Evolutionary conservation across 192 early-diverging fungal genomes (phyloP).

Genomic region (Jimgerdemannia lactiflua): DNA sequence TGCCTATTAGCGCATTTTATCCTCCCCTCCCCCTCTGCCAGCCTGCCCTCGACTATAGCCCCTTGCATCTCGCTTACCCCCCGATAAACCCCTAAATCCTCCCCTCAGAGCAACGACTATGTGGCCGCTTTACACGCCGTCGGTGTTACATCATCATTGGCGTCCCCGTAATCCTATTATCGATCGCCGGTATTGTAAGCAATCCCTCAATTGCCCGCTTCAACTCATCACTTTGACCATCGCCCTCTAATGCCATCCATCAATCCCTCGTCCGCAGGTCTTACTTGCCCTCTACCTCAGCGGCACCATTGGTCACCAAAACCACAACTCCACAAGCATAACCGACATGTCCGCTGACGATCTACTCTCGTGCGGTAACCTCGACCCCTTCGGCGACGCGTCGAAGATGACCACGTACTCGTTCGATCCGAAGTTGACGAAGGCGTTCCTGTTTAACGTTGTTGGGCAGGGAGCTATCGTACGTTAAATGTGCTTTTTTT

Average conservation of each 20-base stretch:
- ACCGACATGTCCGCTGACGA: not conserved
- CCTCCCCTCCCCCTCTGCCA: too few species aligned
- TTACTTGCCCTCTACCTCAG: not conserved
- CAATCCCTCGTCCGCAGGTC: not conserved
- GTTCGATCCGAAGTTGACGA: not conserved
- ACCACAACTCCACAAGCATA: not conserved
- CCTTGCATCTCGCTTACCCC: not conserved
- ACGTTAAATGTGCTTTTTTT: not conserved
- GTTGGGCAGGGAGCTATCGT: not conserved
- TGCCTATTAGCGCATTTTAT: too few species aligned
- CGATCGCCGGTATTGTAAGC: too few species aligned
- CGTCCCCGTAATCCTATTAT: not conserved
- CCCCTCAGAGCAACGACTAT: not conserved
- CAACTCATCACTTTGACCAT: not conserved
- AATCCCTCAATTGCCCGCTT: too few species aligned
- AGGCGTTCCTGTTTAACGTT: not conserved
- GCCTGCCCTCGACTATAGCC: not conserved
- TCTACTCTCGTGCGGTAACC: not conserved
- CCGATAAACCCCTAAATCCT: too few species aligned
- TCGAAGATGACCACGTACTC: not conserved
- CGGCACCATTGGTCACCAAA: not conserved
- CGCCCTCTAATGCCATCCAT: not conserved
- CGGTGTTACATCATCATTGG: not conserved
- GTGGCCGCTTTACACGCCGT: not conserved
- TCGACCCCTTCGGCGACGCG: not conserved